These are phyloP conservation scores for Populus davidiana DNA, from an alignment of 345 rosid species.

Conservation along the genomic window DNA sequence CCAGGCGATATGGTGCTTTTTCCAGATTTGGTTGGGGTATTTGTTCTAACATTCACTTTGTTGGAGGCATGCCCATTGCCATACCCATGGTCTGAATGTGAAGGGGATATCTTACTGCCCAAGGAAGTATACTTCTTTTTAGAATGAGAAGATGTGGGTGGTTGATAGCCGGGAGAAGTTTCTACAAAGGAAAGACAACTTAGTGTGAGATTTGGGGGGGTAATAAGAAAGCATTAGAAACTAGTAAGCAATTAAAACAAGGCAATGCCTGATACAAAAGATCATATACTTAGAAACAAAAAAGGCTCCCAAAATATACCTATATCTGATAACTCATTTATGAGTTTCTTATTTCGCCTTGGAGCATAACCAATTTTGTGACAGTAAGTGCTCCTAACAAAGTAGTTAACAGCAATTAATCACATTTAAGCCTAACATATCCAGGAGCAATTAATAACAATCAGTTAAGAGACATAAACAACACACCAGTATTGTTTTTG, in stretches of 20 bases:
- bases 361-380: slow-evolving; percentile 84
- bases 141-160: slow-evolving; percentile 21
- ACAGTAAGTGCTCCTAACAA: slow-evolving; percentile 55
- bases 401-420: slow-evolving; percentile 3
- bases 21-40: slow-evolving; percentile 22
- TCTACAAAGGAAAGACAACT: slow-evolving; percentile 32
- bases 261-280: not conserved
- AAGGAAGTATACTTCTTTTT: slow-evolving; percentile 24
- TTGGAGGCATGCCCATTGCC: slow-evolving; percentile 11
- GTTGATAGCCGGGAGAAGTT: slow-evolving; percentile 42
- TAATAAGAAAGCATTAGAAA: not conserved
- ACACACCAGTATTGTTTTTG: slow-evolving; percentile 82
- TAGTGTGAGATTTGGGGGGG: slow-evolving; percentile 15
- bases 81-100: slow-evolving; percentile 33
- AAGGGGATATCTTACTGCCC: slow-evolving; percentile 22
- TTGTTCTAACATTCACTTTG: slow-evolving; percentile 30
- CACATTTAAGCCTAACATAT: not conserved
- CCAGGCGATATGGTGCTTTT: slow-evolving; percentile 25
- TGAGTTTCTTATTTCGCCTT: slow-evolving; percentile 39
- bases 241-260: not conserved
- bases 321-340: slow-evolving; percentile 28
- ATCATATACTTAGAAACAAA: slow-evolving; percentile 12
- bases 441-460: not conserved
- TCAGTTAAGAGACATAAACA: not conserved
- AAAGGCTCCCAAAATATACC: slow-evolving; percentile 32